These are phyloP conservation scores for Microdochium bolleyi DNA, from an alignment of 2,329 filamentous ascomycete genomes.

Conservation along the genomic window DNA sequence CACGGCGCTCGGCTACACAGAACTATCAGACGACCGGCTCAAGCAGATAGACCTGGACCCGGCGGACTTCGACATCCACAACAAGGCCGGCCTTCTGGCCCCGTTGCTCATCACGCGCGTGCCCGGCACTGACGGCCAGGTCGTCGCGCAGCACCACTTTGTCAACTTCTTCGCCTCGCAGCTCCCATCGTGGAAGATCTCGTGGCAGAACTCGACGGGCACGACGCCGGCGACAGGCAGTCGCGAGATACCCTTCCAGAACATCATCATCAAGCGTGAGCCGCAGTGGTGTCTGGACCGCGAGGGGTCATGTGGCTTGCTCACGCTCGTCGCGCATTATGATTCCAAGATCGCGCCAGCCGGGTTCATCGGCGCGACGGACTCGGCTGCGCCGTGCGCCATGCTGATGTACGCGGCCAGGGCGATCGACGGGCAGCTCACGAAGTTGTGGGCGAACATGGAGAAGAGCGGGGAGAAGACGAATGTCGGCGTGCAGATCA, in stretches of 20 bases:
- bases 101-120: conserved; percentile 70
- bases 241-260: conserved; percentile 63
- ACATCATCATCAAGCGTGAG: conserved; percentile 69
- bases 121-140: conserved; percentile 63
- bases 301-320: conserved; percentile 59
- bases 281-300: conserved; percentile 55
- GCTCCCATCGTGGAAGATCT: conserved; percentile 62
- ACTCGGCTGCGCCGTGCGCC: conserved; percentile 77
- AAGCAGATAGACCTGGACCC: conserved; percentile 53
- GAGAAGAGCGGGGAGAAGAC: conserved; percentile 52
- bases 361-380: conserved; percentile 77
- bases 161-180: conserved; percentile 59
- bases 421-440: conserved; percentile 63
- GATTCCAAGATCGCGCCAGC: conserved; percentile 66
- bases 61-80: conserved; percentile 60
- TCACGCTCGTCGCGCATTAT: conserved; percentile 79
- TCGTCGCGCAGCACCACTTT: conserved; percentile 62
- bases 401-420: conserved; percentile 74
- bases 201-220: conserved; percentile 68
- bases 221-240: conserved; percentile 58
- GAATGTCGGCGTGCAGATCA: conserved; percentile 63
- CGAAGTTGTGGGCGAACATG: conserved; percentile 67
- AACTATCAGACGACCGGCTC: conserved; percentile 59
- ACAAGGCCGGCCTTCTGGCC: conserved; percentile 55
- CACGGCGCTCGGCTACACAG: conserved; percentile 21